Evolutionary conservation across 257 asterid species (phyloP).

Genomic region (Petunia secreta): DNA sequence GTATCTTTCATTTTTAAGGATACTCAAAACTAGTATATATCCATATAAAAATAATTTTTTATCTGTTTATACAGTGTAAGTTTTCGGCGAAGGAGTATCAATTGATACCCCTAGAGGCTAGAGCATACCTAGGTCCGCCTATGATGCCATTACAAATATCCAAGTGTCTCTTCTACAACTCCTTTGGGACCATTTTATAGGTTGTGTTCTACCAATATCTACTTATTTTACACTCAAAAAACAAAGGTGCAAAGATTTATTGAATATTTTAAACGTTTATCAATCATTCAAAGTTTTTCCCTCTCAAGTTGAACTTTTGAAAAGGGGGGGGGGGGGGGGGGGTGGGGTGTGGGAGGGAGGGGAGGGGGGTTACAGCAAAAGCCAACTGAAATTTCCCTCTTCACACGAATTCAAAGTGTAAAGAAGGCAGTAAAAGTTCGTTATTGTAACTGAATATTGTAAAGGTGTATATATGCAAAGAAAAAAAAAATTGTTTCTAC

Average conservation of each 20-base stretch:
- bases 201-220: neutral
- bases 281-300: constrained; percentile 10
- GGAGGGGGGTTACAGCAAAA: neutral
- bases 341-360: too few species aligned
- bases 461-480: too few species aligned
- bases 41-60: too few species aligned
- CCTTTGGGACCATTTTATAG: constrained; percentile 20
- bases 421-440: neutral
- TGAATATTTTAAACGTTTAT: neutral
- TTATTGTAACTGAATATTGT: too few species aligned
- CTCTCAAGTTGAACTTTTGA: constrained; percentile 1
- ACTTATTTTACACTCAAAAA: neutral
- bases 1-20: too few species aligned
- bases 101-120: too few species aligned
- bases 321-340: neutral
- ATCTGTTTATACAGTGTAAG: too few species aligned
- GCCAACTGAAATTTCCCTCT: neutral
- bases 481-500: too few species aligned
- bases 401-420: constrained; percentile 1
- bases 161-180: constrained; percentile 25
- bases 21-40: too few species aligned
- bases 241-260: neutral
- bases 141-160: neutral
- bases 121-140: too few species aligned
- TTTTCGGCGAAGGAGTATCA: too few species aligned